Evolutionary conservation across 495 filamentous ascomycete genomes (phyloP), one percentile per base, ranked within the genome.

Genomic region (Rostrohypoxylon terebratum): DNA sequence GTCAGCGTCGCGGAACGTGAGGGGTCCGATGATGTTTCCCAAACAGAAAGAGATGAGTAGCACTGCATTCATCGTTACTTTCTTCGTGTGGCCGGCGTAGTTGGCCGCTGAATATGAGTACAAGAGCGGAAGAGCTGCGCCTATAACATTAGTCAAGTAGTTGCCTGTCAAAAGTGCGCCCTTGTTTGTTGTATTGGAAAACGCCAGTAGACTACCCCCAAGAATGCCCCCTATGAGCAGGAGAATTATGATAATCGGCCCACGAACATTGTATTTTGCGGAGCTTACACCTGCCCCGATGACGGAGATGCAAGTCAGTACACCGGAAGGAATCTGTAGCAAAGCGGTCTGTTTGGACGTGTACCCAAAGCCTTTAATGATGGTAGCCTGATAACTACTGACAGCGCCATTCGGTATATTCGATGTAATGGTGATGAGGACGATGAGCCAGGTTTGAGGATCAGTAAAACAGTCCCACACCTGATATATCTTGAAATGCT

Each of bases 401-500:
- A 70, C 62, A 18, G 73, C 73, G 14, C 73, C 73, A 34, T 70
- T 73, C 13, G 73, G 73, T 38, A 76, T 66, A 47, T 44, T 76
- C 40, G 16, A 44, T 1, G 69, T 59, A 21, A 69, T 28, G 7
- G 66, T 73, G 33, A 76, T 68, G 25, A 73, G 28, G 33, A 40
- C 42, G 28, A 76, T 72, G 20, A 79, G 48, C 82, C 81, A 86
- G 2, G 86, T 86, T 75, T 88, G 83, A 6, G 87, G 87, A 53
- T 90, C 88, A 34, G 80, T 23, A 8, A 89, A 78, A 1, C 86
- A 83, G 65, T 90, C 88, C 40, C 83, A 82, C 21, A 89, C 80
- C 68, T 92, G 90, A 40, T 88, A 84, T 48, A 81, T 68, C 59
- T 90, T 90, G 77, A 90, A 91, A 34, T 86, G 83, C 76, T 90